A percentile compares a stretch with the other conserved stretches of the same genome.
phyloP scores from a whole-genome alignment of 2,329 filamentous ascomycete genomes.

The Ophiostoma sp. region DNA sequence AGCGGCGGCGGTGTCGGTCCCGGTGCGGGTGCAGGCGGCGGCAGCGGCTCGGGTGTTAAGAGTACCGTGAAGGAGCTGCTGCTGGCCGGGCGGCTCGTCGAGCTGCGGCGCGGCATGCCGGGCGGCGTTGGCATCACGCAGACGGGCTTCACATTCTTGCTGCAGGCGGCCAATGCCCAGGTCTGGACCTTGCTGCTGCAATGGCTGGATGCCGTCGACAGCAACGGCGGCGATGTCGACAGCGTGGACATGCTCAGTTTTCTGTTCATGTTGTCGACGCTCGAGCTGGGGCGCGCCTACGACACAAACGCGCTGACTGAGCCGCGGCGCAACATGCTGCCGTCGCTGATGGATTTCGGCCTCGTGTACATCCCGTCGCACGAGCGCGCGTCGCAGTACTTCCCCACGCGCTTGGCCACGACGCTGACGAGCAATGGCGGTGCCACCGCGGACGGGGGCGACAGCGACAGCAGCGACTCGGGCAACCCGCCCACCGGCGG shows the following conservation, averaged over 20 bases:
- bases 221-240: slow-evolving; percentile 65
- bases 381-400: slow-evolving; percentile 58
- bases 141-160: slow-evolving; percentile 85
- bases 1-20: slow-evolving; percentile 32
- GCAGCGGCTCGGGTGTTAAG: slow-evolving; percentile 50
- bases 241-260: slow-evolving; percentile 93
- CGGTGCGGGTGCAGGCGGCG: slow-evolving; percentile 28
- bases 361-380: slow-evolving; percentile 69
- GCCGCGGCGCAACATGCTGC: slow-evolving; percentile 81
- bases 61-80: slow-evolving; percentile 80
- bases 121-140: slow-evolving; percentile 72
- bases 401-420: slow-evolving; percentile 88
- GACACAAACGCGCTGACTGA: slow-evolving; percentile 77
- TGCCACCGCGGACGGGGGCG: slow-evolving; percentile 40
- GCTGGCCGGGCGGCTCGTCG: slow-evolving; percentile 73
- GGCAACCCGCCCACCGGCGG: slow-evolving; percentile 3
- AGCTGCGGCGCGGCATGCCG: slow-evolving; percentile 41
- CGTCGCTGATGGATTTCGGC: slow-evolving; percentile 84
- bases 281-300: slow-evolving; percentile 88
- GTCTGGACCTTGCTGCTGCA: slow-evolving; percentile 93
- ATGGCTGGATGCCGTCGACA: slow-evolving; percentile 81
- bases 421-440: slow-evolving; percentile 76
- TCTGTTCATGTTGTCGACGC: slow-evolving; percentile 87
- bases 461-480: not conserved
- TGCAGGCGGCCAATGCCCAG: slow-evolving; percentile 93